A percentile compares a stretch with the other conserved stretches of the same genome.
These are phyloP conservation scores for Diaporthe helianthi DNA, from an alignment of 2,329 filamentous ascomycete genomes.

Conservation along the genomic window DNA sequence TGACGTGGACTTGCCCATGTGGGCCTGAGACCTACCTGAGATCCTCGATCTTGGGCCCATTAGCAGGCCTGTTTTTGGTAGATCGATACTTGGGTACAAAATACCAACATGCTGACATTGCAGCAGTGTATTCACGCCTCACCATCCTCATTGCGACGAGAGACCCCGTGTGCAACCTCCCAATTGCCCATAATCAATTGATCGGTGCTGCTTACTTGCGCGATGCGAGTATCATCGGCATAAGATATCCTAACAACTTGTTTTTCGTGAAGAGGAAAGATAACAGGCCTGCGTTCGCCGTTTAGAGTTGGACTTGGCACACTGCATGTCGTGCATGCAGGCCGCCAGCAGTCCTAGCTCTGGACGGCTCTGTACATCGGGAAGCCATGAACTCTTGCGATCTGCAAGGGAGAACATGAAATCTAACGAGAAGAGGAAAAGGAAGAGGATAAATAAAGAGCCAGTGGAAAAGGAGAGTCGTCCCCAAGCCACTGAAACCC, in stretches of 20 bases:
- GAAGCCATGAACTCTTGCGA: neutral
- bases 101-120: neutral
- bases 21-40: neutral
- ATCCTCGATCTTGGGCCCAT: neutral
- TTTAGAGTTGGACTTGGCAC: no score
- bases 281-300: no score
- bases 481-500: constrained; percentile 8
- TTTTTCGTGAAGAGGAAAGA: no score
- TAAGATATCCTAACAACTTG: no score
- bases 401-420: neutral
- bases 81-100: neutral
- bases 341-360: no score
- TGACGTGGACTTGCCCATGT: constrained; percentile 10
- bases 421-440: no score
- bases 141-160: neutral
- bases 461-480: no score
- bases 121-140: neutral
- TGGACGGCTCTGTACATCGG: no score
- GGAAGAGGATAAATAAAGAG: no score
- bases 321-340: no score
- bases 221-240: no score
- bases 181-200: neutral
- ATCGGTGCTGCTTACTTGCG: no score
- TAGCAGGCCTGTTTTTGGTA: neutral
- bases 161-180: neutral